Evolutionary conservation across 2,329 filamentous ascomycete genomes (phyloP).

Genomic region (Beauveria australis): DNA sequence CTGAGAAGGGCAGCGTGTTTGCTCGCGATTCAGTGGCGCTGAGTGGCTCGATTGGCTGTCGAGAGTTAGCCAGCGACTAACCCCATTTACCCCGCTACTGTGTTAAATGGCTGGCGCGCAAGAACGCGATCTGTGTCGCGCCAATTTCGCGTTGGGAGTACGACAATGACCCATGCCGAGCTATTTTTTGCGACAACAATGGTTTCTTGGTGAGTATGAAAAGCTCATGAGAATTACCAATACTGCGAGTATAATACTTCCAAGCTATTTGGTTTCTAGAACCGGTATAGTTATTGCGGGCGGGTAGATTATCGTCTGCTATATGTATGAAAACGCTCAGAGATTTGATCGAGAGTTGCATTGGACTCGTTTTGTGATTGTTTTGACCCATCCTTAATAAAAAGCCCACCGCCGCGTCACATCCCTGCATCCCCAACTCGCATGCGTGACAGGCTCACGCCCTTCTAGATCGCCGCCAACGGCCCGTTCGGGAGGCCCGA

Average conservation of each 20-base stretch:
- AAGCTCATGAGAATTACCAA: too few species aligned
- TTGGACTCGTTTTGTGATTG: background rate
- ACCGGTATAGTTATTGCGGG: too few species aligned
- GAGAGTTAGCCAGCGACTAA: background rate
- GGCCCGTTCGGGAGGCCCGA: background rate
- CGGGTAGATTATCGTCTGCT: too few species aligned
- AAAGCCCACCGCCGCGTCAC: background rate
- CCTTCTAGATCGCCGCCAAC: background rate
- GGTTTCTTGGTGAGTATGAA: too few species aligned
- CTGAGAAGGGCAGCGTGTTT: background rate
- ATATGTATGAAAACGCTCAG: too few species aligned
- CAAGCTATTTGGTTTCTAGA: too few species aligned
- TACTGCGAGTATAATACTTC: too few species aligned
- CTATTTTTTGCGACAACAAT: too few species aligned
- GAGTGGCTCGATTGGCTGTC: background rate
- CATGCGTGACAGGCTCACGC: background rate
- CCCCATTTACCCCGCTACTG: background rate
- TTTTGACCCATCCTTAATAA: background rate
- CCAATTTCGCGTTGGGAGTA: background rate
- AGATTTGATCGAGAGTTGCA: background rate
- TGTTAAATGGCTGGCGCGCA: slow-evolving; percentile 3
- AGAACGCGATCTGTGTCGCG: background rate
- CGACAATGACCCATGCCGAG: too few species aligned
- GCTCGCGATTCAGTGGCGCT: background rate
- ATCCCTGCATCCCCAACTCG: background rate